These are phyloP conservation scores for Podaxis rugospora DNA, from an alignment of 768 basidiomycete genomes.

Conservation along the genomic window DNA sequence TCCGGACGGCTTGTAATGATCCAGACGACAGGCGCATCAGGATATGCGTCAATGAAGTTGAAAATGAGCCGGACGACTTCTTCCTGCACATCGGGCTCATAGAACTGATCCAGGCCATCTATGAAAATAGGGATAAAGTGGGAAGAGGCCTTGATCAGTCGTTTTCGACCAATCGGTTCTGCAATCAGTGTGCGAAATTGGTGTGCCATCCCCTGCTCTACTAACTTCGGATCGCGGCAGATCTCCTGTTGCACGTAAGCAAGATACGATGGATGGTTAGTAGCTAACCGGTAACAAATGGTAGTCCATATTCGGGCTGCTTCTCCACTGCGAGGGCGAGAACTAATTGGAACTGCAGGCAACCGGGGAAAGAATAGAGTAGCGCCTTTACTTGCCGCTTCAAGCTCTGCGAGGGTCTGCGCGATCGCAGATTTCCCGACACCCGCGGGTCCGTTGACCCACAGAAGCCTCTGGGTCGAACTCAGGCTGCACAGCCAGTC, in stretches of 20 bases:
- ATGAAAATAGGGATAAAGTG: not conserved
- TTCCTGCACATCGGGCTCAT: not conserved
- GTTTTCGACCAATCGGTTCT: not conserved
- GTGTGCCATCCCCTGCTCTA: not conserved
- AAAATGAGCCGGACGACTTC: not conserved
- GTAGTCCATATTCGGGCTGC: not conserved
- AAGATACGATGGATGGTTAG: not conserved
- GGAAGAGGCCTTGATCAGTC: not conserved
- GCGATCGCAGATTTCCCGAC: slow-evolving; percentile 1
- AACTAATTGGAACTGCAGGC: not conserved
- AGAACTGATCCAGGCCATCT: not conserved
- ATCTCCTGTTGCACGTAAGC: not conserved
- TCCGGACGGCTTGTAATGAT: not conserved
- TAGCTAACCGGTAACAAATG: not conserved
- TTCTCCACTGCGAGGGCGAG: not conserved
- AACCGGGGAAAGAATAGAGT: not conserved
- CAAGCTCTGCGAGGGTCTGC: not conserved
- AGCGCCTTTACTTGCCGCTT: not conserved
- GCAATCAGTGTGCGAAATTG: not conserved
- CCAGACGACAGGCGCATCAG: not conserved
- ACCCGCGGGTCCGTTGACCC: not conserved
- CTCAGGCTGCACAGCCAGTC: not conserved
- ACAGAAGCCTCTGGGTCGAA: not conserved
- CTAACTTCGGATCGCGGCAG: not conserved
- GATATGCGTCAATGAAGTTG: not conserved